Base-by-base conservation (phyloP, 768 basidiomycete species). In the Russula brevipes region DNA sequence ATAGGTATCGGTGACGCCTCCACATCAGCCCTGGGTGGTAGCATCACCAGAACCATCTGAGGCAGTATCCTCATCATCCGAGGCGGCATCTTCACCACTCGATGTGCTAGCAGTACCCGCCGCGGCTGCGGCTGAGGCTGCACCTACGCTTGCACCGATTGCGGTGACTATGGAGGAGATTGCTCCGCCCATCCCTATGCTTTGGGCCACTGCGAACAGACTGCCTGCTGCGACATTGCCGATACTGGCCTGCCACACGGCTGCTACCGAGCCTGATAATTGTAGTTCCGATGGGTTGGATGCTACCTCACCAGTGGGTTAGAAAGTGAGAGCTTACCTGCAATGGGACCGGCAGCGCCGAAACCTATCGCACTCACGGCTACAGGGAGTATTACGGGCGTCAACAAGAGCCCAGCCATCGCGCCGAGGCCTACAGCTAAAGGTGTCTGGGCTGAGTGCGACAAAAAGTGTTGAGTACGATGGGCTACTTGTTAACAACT, bases 181-280 rank as follows among this genome's bases (percentile, higher is more conserved):
- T 9, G 35, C 53, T 16, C 65, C 65, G 1, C 61, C 61, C 57
- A 59, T 66, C 6, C 51, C 52, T 9, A 55, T n/a, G 14, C 61
- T 59, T 24, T 66, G 65, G 11, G 33, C 42, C 0, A 2, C 14
- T 10, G 61, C 61, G 33, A 66, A 59, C 17, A 50, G 7, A 36
- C 61, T 64, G 6, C 57, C 61, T 1, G 57, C 56, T 7, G 11
- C 61, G 35, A 63, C 57, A n/a, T 59, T 59, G 8, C 57, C 61
- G 17, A 63, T 58, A 5, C 42, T 16, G 17, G 65, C 35, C 19
- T 66, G 61, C 1, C 50, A 54, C 1, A 6, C 33, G 4, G 61
- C 46, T 3, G 65, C 57, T 1, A 62, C 14, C 1, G 61, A 14
- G 24, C 61, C 65, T 58, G 35, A 30, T 41, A 4, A 12, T 36